phyloP scores from a whole-genome alignment of 129 eudicot species.

The Dittrichia graveolens region DNA sequence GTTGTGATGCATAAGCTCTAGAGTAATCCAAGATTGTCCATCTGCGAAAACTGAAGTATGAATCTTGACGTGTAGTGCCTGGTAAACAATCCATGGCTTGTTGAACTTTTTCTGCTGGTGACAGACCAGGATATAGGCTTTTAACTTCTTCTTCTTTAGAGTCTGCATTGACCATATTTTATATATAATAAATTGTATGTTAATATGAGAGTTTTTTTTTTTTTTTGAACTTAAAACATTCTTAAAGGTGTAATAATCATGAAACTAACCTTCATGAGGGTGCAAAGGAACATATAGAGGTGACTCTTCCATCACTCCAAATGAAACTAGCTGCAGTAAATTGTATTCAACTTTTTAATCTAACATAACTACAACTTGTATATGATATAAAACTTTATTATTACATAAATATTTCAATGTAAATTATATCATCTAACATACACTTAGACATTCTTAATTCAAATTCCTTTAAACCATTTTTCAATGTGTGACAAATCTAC shows the following conservation, averaged over 20 bases:
- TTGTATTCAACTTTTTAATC: constrained; percentile 19
- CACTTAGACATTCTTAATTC: no score
- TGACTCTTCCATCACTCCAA: constrained; percentile 75
- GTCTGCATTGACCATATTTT: constrained; percentile 38
- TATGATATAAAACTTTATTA: no score
- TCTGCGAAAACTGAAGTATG: constrained; percentile 50
- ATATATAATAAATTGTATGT: not conserved
- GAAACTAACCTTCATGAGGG: constrained; percentile 61
- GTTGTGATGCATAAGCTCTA: constrained; percentile 65
- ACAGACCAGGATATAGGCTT: constrained; percentile 40
- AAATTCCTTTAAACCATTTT: no score
- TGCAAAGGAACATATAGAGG: constrained; percentile 87
- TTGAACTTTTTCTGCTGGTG: constrained; percentile 64
- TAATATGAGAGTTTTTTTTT: not conserved
- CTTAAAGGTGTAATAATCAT: not conserved
- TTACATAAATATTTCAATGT: no score
- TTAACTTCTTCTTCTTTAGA: constrained; percentile 47
- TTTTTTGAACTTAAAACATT: not conserved
- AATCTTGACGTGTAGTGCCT: constrained; percentile 18
- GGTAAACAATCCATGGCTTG: constrained; percentile 61
- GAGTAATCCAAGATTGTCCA: constrained; percentile 90
- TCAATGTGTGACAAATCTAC: no score
- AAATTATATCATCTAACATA: no score
- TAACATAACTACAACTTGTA: not conserved
- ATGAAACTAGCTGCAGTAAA: constrained; percentile 79